Base-by-base conservation (phyloP, 345 rosid genomes). In the Hibiscus tridactylites region DNA sequence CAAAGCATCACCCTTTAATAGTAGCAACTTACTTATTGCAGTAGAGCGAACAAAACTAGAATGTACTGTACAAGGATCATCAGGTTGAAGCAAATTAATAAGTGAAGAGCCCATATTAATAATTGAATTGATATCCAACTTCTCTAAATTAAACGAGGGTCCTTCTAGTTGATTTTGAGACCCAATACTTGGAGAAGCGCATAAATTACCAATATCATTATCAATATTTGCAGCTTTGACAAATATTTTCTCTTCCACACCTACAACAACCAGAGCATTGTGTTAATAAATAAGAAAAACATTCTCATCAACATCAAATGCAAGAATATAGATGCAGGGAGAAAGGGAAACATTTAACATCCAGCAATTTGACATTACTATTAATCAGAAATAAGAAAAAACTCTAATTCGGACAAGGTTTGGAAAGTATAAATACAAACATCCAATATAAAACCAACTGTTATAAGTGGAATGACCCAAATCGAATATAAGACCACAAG, bases 111-210 rank as follows among this genome's bases (percentile, higher is more conserved):
- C 87, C 82, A 87, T 79, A 80, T 84, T 83, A 72, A 79, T 73
- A 31, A 87, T 71, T 69, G 87, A 84, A 73, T 68, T 71, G 60
- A 49, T 68, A 76, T 92, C 93, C 79, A 87, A 70, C 78, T 88
- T 88, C 85, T 92, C 98, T 77, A 89, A 79, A 82, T 82, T 84
- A 81, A 87, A 75, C 49, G 90, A 68, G 60, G 77, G 59, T 44
- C 79, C 85, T 79, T 87, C 93, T 13, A 24, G 80, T 35, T 79
- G 88, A 73, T 74, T 74, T 71, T 86, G 94, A 68, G 92, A 78
- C 65, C 82, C 85, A 53, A 80, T 73, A 83, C 78, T 77, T 39
- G 90, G 92, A 19, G 92, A 92, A 65, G 72, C 79, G 68, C 87
- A 91, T 74, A 82, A 69, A 80, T 90, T 82, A 83, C 77, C 78